Evolutionary conservation across 768 basidiomycete genomes (phyloP), one percentile per base, ranked within the genome.

Genomic region (Myochromella boudieri): DNA sequence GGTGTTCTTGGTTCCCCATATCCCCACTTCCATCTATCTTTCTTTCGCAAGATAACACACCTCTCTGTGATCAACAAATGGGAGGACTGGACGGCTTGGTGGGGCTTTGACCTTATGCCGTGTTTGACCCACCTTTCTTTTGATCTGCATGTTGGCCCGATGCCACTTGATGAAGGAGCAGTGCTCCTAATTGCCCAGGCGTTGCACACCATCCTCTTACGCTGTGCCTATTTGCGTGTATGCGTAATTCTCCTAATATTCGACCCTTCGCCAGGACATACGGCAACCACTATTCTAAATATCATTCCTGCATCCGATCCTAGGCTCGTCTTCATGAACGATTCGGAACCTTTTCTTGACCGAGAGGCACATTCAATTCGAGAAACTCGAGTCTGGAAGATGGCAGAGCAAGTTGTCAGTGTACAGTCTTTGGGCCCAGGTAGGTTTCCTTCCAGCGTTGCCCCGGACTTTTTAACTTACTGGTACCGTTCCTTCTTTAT

Each of bases 1-100:
- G 59, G 59, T 18, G 44, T 63, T 22, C 37, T 61, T 6, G 48
- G 53, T 9, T 54, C 60, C 8, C 55, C 54, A 9, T 46, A 54
- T 48, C 58, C 60, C 4, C 47, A 49, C 33, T 59, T 70, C 33
- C 53, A 55, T 15, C 50, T 60, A 3, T 58, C 65, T 3, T 65
- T 72, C 51, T 71, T 71, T 54, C 54, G 60, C 44, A 44, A 47
- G 11, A 58, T 71, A 11, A 72, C 70, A 1, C 70, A 72, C 47
- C 61, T 74, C 10, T 65, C 68, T 1, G 60, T 75, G 22, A 57
- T 66, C 14, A 71, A 73, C 48, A 61, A 57, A 49, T 75, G 71
- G 71, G 67, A 72, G 29, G 70, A 73, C 7, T 75, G 72, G 71
- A 63, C 63, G 4, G 52, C 61, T 1, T 74, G 71, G 70, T 49